Evolutionary conservation across 257 asterid genomes (phyloP), one percentile per base, ranked within the genome.

Genomic region (Scutellaria galericulata): DNA sequence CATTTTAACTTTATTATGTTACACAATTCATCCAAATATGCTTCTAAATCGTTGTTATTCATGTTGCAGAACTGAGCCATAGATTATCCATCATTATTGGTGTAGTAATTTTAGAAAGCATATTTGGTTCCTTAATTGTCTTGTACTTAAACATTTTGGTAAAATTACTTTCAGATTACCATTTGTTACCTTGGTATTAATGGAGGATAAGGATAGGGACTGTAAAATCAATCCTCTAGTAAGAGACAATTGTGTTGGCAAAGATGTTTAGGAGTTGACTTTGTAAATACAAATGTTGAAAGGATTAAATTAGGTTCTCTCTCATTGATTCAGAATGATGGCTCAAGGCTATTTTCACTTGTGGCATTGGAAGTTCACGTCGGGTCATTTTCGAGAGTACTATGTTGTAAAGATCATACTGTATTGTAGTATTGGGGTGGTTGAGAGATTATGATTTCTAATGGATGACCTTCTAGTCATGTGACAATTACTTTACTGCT

Each of bases 161-260:
- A 65, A 10, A 73, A 46, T 68, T 61, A 47, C 60, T 65, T 84
- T 77, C 89, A 93, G 98, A 80, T 75, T 93, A 63, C 92, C 95
- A 9, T 77, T 85, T 71, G 40, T 40, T 27, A 24, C 66, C 52
- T 44, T 20, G 57, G 40, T 44, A 45, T 52, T 73, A 9, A 51
- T 24, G 69, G 76, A 50, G 64, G 51, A 14, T 45, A 46, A 66
- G 13, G 45, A 1, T 13, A 54, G 55, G 18, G 50, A 14, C 5
- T 59, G 46, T 48, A 42, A 5, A 40, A 60, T 51, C 62, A 42
- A 58, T 10, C 67, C 51, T 48, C 27, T 46, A 2, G 14, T 27
- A 5, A 50, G 40, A 18, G 42, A 65, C 12, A 70, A 3, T 14
- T 56, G 61, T 42, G 59, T 42, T 52, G 56, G 50, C 35, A 55